A percentile compares a stretch with the other conserved stretches of the same genome.
These are phyloP conservation scores for Fusarium sp. DNA, from an alignment of 2,329 filamentous ascomycete species.

Conservation along the genomic window DNA sequence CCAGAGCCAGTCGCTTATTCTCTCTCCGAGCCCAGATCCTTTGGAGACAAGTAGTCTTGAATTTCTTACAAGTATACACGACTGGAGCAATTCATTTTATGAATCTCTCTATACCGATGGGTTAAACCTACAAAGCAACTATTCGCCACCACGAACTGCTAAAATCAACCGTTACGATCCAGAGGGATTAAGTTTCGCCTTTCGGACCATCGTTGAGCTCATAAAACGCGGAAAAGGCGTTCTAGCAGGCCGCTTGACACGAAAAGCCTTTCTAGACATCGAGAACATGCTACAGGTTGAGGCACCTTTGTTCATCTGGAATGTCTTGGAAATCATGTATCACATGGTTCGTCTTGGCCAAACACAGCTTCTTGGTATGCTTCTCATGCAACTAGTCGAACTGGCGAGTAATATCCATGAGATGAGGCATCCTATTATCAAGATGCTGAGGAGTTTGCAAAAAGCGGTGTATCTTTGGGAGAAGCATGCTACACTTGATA, in stretches of 20 bases:
- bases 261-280: slow-evolving; percentile 9
- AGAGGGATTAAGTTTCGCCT: slow-evolving; percentile 15
- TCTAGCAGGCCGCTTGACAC: slow-evolving; percentile 10
- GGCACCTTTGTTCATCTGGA: slow-evolving; percentile 24
- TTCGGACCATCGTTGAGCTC: slow-evolving; percentile 7
- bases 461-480: not conserved
- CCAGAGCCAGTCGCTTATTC: not conserved
- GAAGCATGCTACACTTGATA: not conserved
- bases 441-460: not conserved
- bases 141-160: no score
- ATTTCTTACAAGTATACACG: slow-evolving; percentile 7
- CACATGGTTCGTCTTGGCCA: slow-evolving; percentile 2
- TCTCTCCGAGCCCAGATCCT: not conserved
- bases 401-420: not conserved
- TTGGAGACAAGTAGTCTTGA: not conserved
- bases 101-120: not conserved
- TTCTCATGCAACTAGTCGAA: not conserved
- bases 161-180: slow-evolving; percentile 4
- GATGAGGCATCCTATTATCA: not conserved
- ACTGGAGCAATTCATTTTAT: slow-evolving; percentile 9
- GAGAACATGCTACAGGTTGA: slow-evolving; percentile 10
- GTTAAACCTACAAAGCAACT: no score
- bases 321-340: slow-evolving; percentile 17
- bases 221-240: not conserved
- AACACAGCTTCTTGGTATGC: not conserved